Base-by-base conservation (phyloP, 2,329 filamentous ascomycete species). In the Paraconiothyrium brasiliense region DNA sequence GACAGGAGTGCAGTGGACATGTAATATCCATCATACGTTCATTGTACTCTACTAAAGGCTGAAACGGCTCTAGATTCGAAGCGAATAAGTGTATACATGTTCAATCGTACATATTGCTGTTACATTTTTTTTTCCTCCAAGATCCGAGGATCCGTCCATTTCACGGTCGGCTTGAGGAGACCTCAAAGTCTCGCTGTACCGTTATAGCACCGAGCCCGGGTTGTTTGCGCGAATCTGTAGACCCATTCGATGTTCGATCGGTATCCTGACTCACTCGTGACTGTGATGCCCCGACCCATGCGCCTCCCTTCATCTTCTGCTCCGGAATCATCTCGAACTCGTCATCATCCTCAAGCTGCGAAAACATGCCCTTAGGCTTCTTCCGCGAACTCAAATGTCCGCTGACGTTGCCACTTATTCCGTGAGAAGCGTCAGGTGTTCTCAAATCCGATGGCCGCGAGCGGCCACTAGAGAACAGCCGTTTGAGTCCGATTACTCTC, bases 401-500 rank as follows among this genome's bases (percentile, higher is more conserved):
- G 49, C 49, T 52, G 3, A 37, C 34, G 11, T 35, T 37, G 49
- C 46, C 60, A 22, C 62, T 62, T 2, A 61, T 56, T 5, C 63
- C 66, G 1, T 61, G 68, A 20, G 65, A 59, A 41, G 55, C 57
- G 4, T 43, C 39, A 49, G 49, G 49, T 39, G 49, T 52, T 20
- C 20, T 24, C n/a, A 24, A 7, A 4, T 66, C 58, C 14, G 66
- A 64, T 3, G 63, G 60, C 1, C 67, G 60, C 11, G 68, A 70
- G 34, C 61, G 59, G 16, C 48, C 59, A 46, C 64, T 69, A n/a
- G 66, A 67, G 60, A 73, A 71, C 20, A 72, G 46, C 41, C 37
- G 58, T 39, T 62, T 68, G 14, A 72, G 57, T 13, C 68, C 67
- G 5, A 72, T 47, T 32, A 67, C 57, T 4, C 57, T 27, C 8